A percentile compares a stretch with the other conserved stretches of the same genome.
phyloP scores from a whole-genome alignment of 805 yeast species.

The Wickerhamiella bombiphila region DNA sequence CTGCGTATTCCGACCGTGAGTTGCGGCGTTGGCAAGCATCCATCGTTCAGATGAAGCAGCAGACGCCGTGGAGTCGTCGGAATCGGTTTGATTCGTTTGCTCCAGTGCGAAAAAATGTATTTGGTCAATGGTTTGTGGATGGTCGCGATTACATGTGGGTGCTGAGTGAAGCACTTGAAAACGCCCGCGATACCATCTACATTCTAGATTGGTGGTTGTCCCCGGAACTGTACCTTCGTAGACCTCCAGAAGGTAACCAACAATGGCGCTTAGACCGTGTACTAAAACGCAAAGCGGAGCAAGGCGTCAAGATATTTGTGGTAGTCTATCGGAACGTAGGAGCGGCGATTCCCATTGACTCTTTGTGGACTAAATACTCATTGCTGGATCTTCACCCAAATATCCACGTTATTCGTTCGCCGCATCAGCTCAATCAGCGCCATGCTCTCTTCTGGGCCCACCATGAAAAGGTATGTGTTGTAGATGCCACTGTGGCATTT shows the following conservation, averaged over 20 bases:
- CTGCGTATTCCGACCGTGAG: conserved; percentile 68
- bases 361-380: conserved; percentile 88
- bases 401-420: conserved; percentile 82
- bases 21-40: conserved; percentile 71
- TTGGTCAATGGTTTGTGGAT: conserved; percentile 95
- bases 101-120: conserved; percentile 70
- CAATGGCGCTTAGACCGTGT: conserved; percentile 84
- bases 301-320: conserved; percentile 87
- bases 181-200: conserved; percentile 86
- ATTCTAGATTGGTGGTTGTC: conserved; percentile 98
- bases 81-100: conserved; percentile 85
- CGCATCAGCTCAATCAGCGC: conserved; percentile 75
- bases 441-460: conserved; percentile 98
- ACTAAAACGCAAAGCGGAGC: conserved; percentile 76
- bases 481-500: conserved; percentile 81
- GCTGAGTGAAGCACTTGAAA: conserved; percentile 73
- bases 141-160: conserved; percentile 97
- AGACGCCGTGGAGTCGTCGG: conserved; percentile 54
- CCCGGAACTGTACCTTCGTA: conserved; percentile 81
- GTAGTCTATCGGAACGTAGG: conserved; percentile 91
- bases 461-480: conserved; percentile 79
- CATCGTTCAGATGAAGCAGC: conserved; percentile 46
- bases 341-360: conserved; percentile 81
- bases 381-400: conserved; percentile 72
- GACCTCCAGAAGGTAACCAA: conserved; percentile 93